Base-by-base conservation (phyloP, 805 yeast genomes). In the Schizosaccharomyces pombe region DNA sequence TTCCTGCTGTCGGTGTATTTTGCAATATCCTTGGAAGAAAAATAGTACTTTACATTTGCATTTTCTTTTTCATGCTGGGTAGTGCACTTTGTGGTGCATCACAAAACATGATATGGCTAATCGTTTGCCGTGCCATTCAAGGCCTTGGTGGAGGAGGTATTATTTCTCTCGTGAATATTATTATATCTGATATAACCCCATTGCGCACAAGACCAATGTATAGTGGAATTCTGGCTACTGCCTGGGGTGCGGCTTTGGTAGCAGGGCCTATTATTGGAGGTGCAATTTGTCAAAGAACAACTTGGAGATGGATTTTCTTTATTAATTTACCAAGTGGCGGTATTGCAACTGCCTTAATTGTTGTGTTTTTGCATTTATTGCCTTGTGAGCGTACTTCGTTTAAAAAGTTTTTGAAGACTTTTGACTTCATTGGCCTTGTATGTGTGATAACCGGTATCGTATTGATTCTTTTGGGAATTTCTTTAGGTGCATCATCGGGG, bases 251-350 rank as follows among this genome's bases (percentile, higher is more conserved):
- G 22, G 55, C 47, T n/a, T 22, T 40, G 24, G 43, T 24, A n/a
- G 22, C 49, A 11, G 85, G 85, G 1, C 85, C 86, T 5, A 0
- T 66, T 78, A 40, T 80, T 26, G 85, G 85, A 12, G 85, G 85
- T 31, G 79, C 77, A 0, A 74, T 81, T 56, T 71, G 82, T 1
- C 65, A 75, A 1, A 67, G 72, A 54, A 76, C 72, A 3, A 66
- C 75, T n/a, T 81, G 86, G 86, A 69, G 86, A 60, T 80, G 86
- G 85, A 77, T 84, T 60, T 82, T 80, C 62, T 82, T 76, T 65
- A 70, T 82, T 58, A 81, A 80, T 63, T 63, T 82, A 37, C 84
- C 85, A 2, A 64, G 79, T 34, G 82, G 83, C 16, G 85, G 80
- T 1, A 55, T 69, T 0, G 73, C 77, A 0, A 61, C 70, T 19